Evolutionary conservation across 192 early-diverging fungal genomes (phyloP).

Genomic region (Linnemannia exigua): DNA sequence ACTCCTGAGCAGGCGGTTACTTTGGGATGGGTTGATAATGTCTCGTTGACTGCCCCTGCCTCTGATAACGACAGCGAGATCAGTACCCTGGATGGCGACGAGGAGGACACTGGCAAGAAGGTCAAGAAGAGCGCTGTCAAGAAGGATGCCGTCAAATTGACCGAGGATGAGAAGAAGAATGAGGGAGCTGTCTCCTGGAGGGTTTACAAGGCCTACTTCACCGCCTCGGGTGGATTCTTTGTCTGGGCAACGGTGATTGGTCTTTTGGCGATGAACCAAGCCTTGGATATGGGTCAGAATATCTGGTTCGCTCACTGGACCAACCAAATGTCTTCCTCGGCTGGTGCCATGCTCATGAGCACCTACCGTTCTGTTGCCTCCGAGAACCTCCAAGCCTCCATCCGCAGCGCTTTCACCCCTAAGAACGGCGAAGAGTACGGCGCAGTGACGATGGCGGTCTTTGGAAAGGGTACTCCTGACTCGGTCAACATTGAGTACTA

Average conservation of each 20-base stretch:
- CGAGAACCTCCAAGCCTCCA: constrained; percentile 1
- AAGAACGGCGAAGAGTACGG: not conserved
- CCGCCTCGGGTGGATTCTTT: constrained; percentile 72
- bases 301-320: constrained; percentile 72
- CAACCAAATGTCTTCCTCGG: constrained; percentile 13
- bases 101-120: constrained; percentile 57
- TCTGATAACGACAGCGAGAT: constrained; percentile 49
- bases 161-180: constrained; percentile 88
- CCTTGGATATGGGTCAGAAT: constrained; percentile 66
- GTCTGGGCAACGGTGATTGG: constrained; percentile 70
- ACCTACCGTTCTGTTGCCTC: constrained; percentile 1
- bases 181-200: constrained; percentile 82
- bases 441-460: constrained; percentile 9
- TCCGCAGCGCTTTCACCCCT: constrained; percentile 20
- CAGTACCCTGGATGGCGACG: constrained; percentile 52
- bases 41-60: constrained; percentile 2
- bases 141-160: constrained; percentile 69
- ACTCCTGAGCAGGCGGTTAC: constrained; percentile 60
- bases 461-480: constrained; percentile 9
- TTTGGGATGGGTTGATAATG: constrained; percentile 61
- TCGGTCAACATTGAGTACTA: constrained; percentile 68
- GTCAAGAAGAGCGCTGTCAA: constrained; percentile 32
- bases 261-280: constrained; percentile 60
- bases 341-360: constrained; percentile 25
- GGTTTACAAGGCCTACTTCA: constrained; percentile 87